These are phyloP conservation scores for Aspergillus sergii DNA, from an alignment of 2,329 filamentous ascomycete genomes.

Conservation along the genomic window DNA sequence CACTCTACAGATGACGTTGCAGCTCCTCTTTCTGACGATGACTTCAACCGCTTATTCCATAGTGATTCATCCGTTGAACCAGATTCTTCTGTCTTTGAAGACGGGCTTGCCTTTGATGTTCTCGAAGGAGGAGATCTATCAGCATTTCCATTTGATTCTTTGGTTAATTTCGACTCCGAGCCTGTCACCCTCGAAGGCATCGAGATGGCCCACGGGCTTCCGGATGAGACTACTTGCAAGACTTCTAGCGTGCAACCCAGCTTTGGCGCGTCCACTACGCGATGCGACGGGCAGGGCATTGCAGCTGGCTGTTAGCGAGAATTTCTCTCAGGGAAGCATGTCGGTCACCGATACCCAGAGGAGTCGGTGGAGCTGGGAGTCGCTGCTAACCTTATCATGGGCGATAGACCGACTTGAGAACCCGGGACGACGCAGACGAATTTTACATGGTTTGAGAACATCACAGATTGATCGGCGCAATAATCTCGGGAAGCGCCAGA, in stretches of 20 bases:
- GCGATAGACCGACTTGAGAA: constrained; percentile 47
- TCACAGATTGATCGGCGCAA: constrained; percentile 36
- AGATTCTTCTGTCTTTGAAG: constrained; percentile 77
- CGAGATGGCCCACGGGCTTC: constrained; percentile 50
- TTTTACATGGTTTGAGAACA: constrained; percentile 30
- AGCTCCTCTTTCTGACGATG: constrained; percentile 69
- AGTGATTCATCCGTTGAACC: constrained; percentile 68
- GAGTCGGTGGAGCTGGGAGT: constrained; percentile 45
- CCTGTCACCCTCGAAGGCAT: constrained; percentile 47
- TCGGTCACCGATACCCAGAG: constrained; percentile 35
- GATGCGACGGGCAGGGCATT: constrained; percentile 57
- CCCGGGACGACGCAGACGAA: constrained; percentile 36
- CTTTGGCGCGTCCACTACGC: constrained; percentile 56
- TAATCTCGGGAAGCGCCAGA: constrained; percentile 36
- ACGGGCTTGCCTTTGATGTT: constrained; percentile 74
- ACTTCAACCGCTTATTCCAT: constrained; percentile 62
- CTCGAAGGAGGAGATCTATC: constrained; percentile 51
- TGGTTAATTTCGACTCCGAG: constrained; percentile 59
- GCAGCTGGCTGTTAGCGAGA: constrained; percentile 53
- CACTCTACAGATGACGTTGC: constrained; percentile 62
- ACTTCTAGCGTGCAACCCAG: constrained; percentile 56
- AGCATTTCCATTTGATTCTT: constrained; percentile 56
- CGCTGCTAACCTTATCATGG: constrained; percentile 50
- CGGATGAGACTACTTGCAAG: constrained; percentile 53
- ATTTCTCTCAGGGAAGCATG: constrained; percentile 38